These are phyloP conservation scores for Magnolia officinalis DNA, from an alignment of 164 flowering plant species.

Conservation along the genomic window DNA sequence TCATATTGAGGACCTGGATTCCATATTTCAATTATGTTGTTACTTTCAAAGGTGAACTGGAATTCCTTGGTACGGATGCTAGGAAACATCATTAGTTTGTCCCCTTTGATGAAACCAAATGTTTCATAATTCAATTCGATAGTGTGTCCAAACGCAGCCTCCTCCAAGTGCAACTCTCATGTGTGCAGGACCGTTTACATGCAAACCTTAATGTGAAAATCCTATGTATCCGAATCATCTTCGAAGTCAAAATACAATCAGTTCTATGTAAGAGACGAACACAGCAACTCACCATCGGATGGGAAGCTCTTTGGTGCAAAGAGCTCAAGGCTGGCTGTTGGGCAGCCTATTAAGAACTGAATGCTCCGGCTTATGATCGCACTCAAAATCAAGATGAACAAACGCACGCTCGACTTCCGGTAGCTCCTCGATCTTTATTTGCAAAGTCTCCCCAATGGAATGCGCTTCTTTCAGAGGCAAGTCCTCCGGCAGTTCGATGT, in stretches of 20 bases:
- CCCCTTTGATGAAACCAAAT: too few relatives aligned
- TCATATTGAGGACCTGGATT: too few relatives aligned
- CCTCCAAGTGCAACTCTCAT: neutral
- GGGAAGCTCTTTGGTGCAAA: neutral
- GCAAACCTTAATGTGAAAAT: neutral
- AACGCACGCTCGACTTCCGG: constrained; percentile 93
- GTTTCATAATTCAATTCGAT: neutral
- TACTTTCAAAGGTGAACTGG: too few relatives aligned
- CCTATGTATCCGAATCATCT: neutral
- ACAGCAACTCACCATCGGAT: neutral
- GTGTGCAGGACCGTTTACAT: neutral
- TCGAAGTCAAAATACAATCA: neutral
- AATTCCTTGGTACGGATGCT: too few relatives aligned
- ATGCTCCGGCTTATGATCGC: constrained; percentile 95
- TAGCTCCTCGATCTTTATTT: constrained; percentile 76
- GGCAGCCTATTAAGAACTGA: constrained; percentile 51
- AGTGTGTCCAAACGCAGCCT: neutral
- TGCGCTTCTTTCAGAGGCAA: constrained; percentile 86
- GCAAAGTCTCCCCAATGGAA: constrained; percentile 77
- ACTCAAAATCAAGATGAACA: constrained; percentile 94
- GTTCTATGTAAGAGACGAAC: neutral
- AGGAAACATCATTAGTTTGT: too few relatives aligned
- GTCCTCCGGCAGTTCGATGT: constrained; percentile 90
- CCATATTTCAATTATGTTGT: too few relatives aligned
- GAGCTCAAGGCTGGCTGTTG: constrained; percentile 33